Evolutionary conservation across 306 rosid species (phyloP), one percentile per base, ranked within the genome.

Genomic region (Gastrolobium villosum): DNA sequence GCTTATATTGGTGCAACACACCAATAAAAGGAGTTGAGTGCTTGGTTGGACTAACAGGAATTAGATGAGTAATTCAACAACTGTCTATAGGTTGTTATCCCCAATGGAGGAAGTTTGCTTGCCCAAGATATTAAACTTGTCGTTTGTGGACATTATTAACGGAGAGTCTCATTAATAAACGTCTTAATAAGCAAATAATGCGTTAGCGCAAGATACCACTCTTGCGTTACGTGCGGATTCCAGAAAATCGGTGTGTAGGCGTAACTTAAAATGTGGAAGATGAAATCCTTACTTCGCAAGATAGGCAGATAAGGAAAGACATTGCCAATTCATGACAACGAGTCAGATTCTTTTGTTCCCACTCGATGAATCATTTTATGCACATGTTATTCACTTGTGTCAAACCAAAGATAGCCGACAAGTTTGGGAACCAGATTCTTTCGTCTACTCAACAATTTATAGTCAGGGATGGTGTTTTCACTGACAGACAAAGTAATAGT

Each of bases 311-410:
- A 50, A 64, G 37, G 57, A 76, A 37, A 65, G 82, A 60, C 7
- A 37, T 4, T 3, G 62, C 10, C 62, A 75, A 57, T 44, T 72
- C 59, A 61, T 34, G 74, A 70, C 53, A 83, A 52, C 4, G 59
- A 76, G 34, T 0, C 0, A 66, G 85, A 83, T 76, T 72, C 61
- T 66, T 43, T 65, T 62, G 35, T 35, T 63, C 60, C 26, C 14
- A 41, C 11, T 60, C 9, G 2, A 34, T 62, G 44, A 43, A 3
- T 72, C 65, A 41, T 39, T 32, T 40, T 10, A 20, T 60, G 86
- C 89, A 88, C 85, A 80, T 86, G 85, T 35, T 35, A 85, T 35
- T 76, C 87, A 79, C 68, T 56, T 82, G 84, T 82, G 84, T 59
- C 68, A 79, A 72, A 72, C 71, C 80, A 37, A 71, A 39, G 35